Evolutionary conservation across 805 yeast species (phyloP), one percentile per base, ranked within the genome.

Genomic region (Ogataea kodamae): DNA sequence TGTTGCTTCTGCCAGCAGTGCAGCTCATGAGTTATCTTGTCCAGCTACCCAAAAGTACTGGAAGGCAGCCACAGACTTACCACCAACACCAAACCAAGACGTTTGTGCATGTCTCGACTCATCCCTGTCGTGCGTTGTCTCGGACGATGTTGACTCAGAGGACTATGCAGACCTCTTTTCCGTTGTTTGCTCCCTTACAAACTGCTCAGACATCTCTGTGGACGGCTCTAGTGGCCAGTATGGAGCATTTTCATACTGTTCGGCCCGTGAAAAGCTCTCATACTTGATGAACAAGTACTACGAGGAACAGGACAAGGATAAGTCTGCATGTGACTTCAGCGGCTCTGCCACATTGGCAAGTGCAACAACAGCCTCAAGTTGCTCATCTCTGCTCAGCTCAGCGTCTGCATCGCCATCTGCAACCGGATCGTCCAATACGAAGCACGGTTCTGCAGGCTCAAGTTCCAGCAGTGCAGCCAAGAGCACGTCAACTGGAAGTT

Each of bases 191-290:
- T 72, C 70, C 33, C 48, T 56, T 22, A 61, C 73, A 37, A 74
- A 71, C 52, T 85, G 95, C 62, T 56, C 64, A 17, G 87, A 70
- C 18, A 81, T 84, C 45, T 54, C 59, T 33, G 69, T 69, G 30
- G 72, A 83, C 62, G 89, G 82, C 45, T 61, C 71, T 23, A 52
- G 59, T 20, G 95, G 95, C 39, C 51, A 48, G 4, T 85, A 83
- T 55, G 95, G 95, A 48, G 70, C 74, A n/a, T 73, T 63, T 59
- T 78, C 88, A 2, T 81, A 66, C 73, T 86, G 95, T 61, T 67
- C 75, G 25, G 68, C 81, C 45, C 73, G 77, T 64, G 82, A 79
- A 35, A 76, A 81, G 65, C 69, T 85, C 49, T 74, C 81, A 35
- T 84, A 60, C 61, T 59, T 82, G 38, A 62, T 85, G 59, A 78